A percentile compares a stretch with the other conserved stretches of the same genome.
Evolutionary conservation across 2,329 filamentous ascomycete species (phyloP).

Genomic region (Sporothrix curviconia): DNA sequence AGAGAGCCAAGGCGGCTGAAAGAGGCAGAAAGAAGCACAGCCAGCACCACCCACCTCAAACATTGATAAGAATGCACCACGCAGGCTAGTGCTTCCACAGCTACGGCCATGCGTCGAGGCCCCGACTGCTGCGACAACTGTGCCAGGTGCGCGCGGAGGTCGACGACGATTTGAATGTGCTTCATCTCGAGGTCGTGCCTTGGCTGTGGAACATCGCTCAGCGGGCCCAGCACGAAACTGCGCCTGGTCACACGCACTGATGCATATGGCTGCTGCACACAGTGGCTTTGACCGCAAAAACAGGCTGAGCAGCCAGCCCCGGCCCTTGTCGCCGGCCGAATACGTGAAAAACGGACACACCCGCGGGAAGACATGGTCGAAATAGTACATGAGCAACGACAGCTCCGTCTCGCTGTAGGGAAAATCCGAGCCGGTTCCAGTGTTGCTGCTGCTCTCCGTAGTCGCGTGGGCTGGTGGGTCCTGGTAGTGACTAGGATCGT

Average conservation of each 20-base stretch:
- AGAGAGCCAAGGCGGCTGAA: not conserved
- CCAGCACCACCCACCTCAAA: conserved; percentile 3
- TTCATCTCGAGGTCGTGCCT: conserved; percentile 15
- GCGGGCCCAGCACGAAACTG: conserved; percentile 13
- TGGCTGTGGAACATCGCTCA: conserved; percentile 8
- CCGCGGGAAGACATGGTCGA: conserved; percentile 14
- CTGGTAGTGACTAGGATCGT: not conserved
- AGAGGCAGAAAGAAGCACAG: not conserved
- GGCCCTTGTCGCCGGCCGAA: conserved; percentile 12
- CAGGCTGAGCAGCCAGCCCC: conserved; percentile 14
- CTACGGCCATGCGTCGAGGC: conserved; percentile 10
- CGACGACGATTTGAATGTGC: conserved; percentile 10
- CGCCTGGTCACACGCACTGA: conserved; percentile 15
- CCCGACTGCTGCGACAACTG: conserved; percentile 8
- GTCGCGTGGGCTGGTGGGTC: not conserved
- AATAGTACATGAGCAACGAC: conserved; percentile 13
- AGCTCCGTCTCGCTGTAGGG: conserved; percentile 13
- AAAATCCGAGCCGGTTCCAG: not conserved
- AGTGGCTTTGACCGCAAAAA: conserved; percentile 11
- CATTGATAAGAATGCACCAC: conserved; percentile 10
- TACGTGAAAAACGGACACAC: conserved; percentile 10
- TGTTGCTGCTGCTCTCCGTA: not conserved
- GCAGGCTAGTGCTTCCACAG: conserved; percentile 11
- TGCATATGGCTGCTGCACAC: conserved; percentile 7
- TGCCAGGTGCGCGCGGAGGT: conserved; percentile 9